Percentiles rank a stretch among this genome's conserved stretches.
These are phyloP conservation scores for Alternaria novae-zelandiae DNA, from an alignment of 2,329 filamentous ascomycete genomes.

Conservation along the genomic window DNA sequence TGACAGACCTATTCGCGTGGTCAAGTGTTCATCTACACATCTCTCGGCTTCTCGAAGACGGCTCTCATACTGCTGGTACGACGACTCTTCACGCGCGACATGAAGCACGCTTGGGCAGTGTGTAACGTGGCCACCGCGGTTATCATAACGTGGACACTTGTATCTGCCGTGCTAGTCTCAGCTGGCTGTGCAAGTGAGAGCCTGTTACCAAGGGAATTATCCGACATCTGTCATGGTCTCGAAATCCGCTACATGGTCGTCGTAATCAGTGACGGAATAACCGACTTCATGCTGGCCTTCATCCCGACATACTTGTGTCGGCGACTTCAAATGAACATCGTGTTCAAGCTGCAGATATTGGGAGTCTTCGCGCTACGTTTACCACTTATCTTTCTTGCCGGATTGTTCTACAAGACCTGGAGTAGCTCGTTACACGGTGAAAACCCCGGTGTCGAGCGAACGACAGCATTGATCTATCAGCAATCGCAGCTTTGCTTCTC, in stretches of 20 bases:
- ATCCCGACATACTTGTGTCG: constrained; percentile 32
- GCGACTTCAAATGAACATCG: constrained; percentile 31
- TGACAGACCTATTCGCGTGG: not conserved
- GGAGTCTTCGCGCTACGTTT: constrained; percentile 32
- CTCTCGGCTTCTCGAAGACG: constrained; percentile 35
- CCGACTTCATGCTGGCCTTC: constrained; percentile 30
- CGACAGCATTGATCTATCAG: not conserved
- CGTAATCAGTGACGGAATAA: constrained; percentile 26
- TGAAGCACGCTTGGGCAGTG: constrained; percentile 27
- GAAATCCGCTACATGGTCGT: constrained; percentile 24
- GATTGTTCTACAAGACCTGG: not conserved
- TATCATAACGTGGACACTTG: constrained; percentile 26
- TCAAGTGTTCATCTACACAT: constrained; percentile 32
- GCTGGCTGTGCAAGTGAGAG: not conserved
- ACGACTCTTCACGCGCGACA: constrained; percentile 37
- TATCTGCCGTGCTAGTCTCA: not conserved
- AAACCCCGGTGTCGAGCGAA: not conserved
- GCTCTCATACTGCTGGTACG: constrained; percentile 35
- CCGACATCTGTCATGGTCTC: constrained; percentile 24
- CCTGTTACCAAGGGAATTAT: constrained; percentile 9
- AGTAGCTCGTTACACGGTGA: not conserved
- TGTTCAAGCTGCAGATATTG: constrained; percentile 37
- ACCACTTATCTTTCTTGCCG: constrained; percentile 18
- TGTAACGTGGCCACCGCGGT: constrained; percentile 28
- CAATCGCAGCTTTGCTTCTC: not conserved